Percentiles rank a stretch among this genome's conserved stretches.
Evolutionary conservation across 345 rosid species (phyloP).

Genomic region (Boechera stricta): DNA sequence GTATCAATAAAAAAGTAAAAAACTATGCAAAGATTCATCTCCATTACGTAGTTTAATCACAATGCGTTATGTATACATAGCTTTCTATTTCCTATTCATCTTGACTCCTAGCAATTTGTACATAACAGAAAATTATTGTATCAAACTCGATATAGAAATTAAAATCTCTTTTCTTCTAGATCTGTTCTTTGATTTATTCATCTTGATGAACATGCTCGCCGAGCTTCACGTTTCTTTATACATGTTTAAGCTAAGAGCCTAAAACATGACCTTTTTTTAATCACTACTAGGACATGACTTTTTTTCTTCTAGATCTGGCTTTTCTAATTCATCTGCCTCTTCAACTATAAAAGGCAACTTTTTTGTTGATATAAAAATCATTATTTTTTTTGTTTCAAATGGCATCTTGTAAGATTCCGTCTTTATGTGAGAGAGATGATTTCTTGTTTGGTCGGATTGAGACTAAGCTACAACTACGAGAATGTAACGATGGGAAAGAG

Average conservation of each 20-base stretch:
- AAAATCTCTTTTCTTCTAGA: not conserved
- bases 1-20: not conserved
- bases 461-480: constrained; percentile 39
- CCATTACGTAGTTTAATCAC: not conserved
- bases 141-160: not conserved
- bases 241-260: not conserved
- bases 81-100: not conserved
- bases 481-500: constrained; percentile 37
- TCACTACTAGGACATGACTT: not conserved
- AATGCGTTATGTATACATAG: not conserved
- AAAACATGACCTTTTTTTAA: not conserved
- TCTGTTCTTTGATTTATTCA: not conserved
- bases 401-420: constrained; percentile 20
- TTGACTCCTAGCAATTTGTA: not conserved
- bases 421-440: constrained; percentile 20
- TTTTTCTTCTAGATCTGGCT: not conserved
- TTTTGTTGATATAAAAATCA: not conserved
- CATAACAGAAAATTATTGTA: not conserved
- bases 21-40: not conserved
- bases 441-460: constrained; percentile 38
- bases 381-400: not conserved
- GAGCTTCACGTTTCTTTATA: constrained; percentile 6
- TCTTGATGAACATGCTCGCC: constrained; percentile 5
- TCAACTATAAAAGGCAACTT: not conserved
- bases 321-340: not conserved